These are phyloP conservation scores for Ceratobasidium sp. DNA, from an alignment of 1,284 basidiomycete species.

Conservation along the genomic window DNA sequence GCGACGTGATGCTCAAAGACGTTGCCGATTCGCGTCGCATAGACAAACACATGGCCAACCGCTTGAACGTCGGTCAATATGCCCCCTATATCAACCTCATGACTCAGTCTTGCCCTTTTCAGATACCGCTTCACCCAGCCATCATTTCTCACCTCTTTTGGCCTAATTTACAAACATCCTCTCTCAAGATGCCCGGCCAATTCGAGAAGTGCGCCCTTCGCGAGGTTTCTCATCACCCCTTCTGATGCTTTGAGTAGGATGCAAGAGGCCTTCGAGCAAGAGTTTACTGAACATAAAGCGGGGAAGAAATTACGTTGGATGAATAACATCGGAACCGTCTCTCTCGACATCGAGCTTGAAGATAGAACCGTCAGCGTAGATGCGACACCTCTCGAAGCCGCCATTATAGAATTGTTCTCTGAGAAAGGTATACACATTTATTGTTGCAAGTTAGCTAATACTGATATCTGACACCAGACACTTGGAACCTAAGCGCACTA, in stretches of 20 bases:
- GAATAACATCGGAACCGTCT: slow-evolving; percentile 85
- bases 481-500: slow-evolving; percentile 78
- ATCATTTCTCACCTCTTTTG: slow-evolving; percentile 95
- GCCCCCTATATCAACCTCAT: slow-evolving; percentile 7
- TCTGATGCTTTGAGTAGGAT: slow-evolving; percentile 62
- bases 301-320: slow-evolving; percentile 91
- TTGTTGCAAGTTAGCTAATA: slow-evolving; percentile 23
- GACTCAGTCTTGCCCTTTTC: slow-evolving; percentile 4
- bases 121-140: slow-evolving; percentile 84
- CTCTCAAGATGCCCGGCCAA: slow-evolving; percentile 85
- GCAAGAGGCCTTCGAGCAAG: slow-evolving; percentile 80
- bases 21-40: slow-evolving; percentile 93
- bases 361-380: slow-evolving; percentile 85
- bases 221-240: slow-evolving; percentile 30
- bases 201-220: slow-evolving; percentile 72
- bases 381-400: slow-evolving; percentile 88
- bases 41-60: slow-evolving; percentile 85
- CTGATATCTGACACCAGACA: slow-evolving; percentile 61
- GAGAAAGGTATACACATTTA: slow-evolving; percentile 65
- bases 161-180: slow-evolving; percentile 83
- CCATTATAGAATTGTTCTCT: slow-evolving; percentile 88
- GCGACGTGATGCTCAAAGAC: slow-evolving; percentile 97
- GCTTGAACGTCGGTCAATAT: slow-evolving; percentile 67
- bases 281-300: slow-evolving; percentile 86
- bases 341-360: slow-evolving; percentile 81